These are phyloP conservation scores for Ceratobasidium sp. DNA, from an alignment of 1,284 basidiomycete species.

Conservation along the genomic window DNA sequence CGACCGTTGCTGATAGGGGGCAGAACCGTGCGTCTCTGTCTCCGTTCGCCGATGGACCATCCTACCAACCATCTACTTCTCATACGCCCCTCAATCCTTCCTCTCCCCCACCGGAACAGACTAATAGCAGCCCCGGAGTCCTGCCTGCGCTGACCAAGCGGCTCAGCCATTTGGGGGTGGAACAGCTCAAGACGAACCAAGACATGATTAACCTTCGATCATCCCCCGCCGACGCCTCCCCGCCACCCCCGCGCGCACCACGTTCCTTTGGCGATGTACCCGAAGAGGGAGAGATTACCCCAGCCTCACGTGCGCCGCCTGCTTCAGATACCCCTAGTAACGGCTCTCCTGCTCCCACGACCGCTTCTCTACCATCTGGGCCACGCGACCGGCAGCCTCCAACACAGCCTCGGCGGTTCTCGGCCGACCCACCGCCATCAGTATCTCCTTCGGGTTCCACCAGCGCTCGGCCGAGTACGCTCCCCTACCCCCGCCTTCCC, in stretches of 20 bases:
- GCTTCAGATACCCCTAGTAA: conserved; percentile 26
- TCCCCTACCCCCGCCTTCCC: conserved; percentile 2
- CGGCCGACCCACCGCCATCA: neutral
- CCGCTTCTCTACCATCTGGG: conserved; percentile 8
- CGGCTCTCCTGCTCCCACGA: conserved; percentile 4
- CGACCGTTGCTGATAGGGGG: neutral
- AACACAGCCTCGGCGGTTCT: conserved; percentile 35
- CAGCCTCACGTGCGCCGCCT: neutral
- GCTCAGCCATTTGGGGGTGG: conserved; percentile 5
- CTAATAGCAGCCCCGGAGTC: conserved; percentile 18
- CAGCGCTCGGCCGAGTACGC: neutral
- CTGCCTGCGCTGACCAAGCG: conserved; percentile 15
- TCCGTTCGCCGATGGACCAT: conserved; percentile 13
- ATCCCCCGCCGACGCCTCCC: neutral
- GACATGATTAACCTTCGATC: neutral
- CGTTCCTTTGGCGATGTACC: conserved; percentile 17
- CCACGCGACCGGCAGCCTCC: conserved; percentile 26
- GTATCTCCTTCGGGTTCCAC: conserved; percentile 32
- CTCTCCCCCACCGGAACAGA: neutral
- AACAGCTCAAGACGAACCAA: conserved; percentile 5
- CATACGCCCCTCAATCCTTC: conserved; percentile 10
- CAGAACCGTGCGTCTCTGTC: conserved; percentile 7
- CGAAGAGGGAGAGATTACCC: conserved; percentile 41
- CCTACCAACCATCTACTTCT: neutral
- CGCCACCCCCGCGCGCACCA: conserved; percentile 6